phyloP scores from a whole-genome alignment of 2,329 filamentous ascomycete genomes.

The Fusarium chaquense region DNA sequence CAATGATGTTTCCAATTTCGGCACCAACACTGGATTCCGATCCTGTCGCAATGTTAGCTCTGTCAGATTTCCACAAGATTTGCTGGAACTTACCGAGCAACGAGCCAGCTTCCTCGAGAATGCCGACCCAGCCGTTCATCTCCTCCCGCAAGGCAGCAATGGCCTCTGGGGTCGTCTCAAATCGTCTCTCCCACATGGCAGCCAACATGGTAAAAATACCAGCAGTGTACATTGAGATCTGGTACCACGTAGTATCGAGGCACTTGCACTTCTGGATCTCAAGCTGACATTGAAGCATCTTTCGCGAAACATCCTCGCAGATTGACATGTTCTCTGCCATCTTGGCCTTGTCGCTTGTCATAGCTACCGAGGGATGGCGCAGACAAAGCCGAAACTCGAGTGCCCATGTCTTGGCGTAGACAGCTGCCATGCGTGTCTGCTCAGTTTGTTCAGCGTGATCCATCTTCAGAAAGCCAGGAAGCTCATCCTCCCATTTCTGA shows the following conservation, averaged over 20 bases:
- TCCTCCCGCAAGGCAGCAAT: conserved; percentile 71
- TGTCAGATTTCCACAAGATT: neutral
- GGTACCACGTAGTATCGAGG: conserved; percentile 83
- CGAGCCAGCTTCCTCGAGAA: conserved; percentile 74
- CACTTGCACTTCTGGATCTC: conserved; percentile 73
- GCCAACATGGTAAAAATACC: conserved; percentile 80
- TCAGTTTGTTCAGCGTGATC: conserved; percentile 57
- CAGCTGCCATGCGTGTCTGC: conserved; percentile 62
- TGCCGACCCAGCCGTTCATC: conserved; percentile 76
- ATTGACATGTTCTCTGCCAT: conserved; percentile 73
- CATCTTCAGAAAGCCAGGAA: conserved; percentile 70
- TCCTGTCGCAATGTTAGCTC: conserved; percentile 51
- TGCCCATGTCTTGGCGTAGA: conserved; percentile 66
- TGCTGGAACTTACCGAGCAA: conserved; percentile 69
- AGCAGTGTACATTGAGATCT: conserved; percentile 76
- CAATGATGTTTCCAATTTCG: conserved; percentile 62
- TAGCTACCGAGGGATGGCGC: conserved; percentile 71
- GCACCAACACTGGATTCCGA: conserved; percentile 58
- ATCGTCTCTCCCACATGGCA: conserved; percentile 74
- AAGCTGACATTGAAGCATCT: conserved; percentile 71
- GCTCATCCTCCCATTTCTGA: conserved; percentile 69
- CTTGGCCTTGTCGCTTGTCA: conserved; percentile 65
- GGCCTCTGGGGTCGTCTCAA: conserved; percentile 68
- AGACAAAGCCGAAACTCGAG: conserved; percentile 71
- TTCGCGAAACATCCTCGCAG: conserved; percentile 73